Base-by-base conservation (phyloP, 257 asterid genomes). In the Solanum chmielewskii region DNA sequence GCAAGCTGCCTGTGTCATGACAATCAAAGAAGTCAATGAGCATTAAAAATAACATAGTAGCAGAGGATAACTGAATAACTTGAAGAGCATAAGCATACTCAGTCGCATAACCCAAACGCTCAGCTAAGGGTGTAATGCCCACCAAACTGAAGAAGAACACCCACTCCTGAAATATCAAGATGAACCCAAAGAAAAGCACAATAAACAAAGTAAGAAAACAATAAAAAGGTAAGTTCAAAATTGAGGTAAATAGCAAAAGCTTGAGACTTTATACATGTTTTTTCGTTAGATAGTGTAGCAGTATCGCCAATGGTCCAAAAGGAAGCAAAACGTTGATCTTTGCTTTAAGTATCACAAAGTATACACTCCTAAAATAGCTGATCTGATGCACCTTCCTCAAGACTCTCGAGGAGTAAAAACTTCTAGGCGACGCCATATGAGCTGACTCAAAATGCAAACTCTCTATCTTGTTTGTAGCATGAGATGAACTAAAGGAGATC, bases 61-160 rank as follows among this genome's bases (percentile, higher is more conserved):
- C 13, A 47, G 68, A 85, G n/a, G 42, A 85, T 37, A 85, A 39
- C 23, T 45, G 56, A 70, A 85, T 41, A 45, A 78, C 66, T 75
- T 29, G 44, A 88, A 89, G 84, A 52, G 64, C 56, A 86, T 87
- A 35, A 69, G 89, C 98, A 93, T 90, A 95, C 99, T 94, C 99
- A 23, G 99, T 97, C 52, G 94, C 97, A 93, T 92, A 97, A 70
- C 99, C 99, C 20, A 97, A 90, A 6, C 99, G 99, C 93, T 97
- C 99, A 0, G 99, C 99, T 90, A 97, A 92, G 11, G 99, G 99
- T 85, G 88, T 90, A 85, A 97, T 97, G 88, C 99, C 99, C 56
- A 97, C 29, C 87, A 96, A 91, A 92, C 98, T 97, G 93, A 95
- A 95, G 94, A 96, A 93, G 91, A 97, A 96, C 29, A 97, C 99